Base-by-base conservation (phyloP, 768 basidiomycete genomes). In the Auricularia sp. region DNA sequence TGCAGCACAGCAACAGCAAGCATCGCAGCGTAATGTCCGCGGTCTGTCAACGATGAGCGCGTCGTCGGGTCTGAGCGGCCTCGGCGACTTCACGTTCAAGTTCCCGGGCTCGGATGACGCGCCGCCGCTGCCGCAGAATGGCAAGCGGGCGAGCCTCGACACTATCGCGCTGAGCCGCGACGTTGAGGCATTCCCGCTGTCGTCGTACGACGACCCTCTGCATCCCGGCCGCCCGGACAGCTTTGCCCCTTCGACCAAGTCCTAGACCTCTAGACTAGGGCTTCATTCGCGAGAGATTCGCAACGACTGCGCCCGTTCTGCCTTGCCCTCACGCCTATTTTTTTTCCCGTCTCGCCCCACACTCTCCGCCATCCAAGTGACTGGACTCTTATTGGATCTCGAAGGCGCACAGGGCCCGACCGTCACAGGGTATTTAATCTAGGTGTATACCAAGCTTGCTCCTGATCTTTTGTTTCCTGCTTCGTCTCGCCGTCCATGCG, bases 81-180 rank as follows among this genome's bases (percentile, higher is more conserved):
- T 59, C 13, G 24, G 24, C 33, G 56, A 59, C 56, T 59, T 29
- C 56, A 59, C 56, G 34, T 59, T 59, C 56, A 59, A 35, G 18
- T 59, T 59, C 56, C 24, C 56, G 24, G 56, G 56, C 4, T 18
- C 64, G 39, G 39, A 7, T 8, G 39, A 42, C 39, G 14, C 58
- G 56, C 56, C 56, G 6, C 56, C 56, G 24, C 24, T 35, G 24
- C 56, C 56, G 29, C 18, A 62, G 45, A 61, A 42, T 44, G 36
- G 66, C 64, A 64, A 59, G 21, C 84, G 92, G 63, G 92, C 92
- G 35, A 93, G 91, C 72, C 77, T 94, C 68, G 92, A 94, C 70
- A 93, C 92, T 0, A 79, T 94, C 39, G 90, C 88, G 3, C 80
- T 94, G 65, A 93, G 91, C 67, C 87, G 81, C 69, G 92, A 92